Evolutionary conservation across 2,329 filamentous ascomycete genomes (phyloP).

Genomic region (Chaetomium strumarium): DNA sequence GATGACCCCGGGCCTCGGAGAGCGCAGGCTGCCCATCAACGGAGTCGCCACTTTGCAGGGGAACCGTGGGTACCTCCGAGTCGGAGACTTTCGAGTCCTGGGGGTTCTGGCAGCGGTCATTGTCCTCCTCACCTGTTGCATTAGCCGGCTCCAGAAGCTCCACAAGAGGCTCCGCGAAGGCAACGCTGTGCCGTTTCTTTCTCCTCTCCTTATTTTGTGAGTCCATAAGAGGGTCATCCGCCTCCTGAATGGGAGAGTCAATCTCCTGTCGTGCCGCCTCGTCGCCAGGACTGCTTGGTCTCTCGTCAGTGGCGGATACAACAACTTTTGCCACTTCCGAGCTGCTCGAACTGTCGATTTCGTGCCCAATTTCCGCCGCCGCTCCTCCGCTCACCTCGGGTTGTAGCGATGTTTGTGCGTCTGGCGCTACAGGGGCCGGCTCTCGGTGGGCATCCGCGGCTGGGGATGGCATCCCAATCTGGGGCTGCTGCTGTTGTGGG

Average conservation of each 20-base stretch:
- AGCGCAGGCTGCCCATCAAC: conserved; percentile 6
- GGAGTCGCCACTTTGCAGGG: conserved; percentile 8
- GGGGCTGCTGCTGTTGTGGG: not conserved
- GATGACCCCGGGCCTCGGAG: conserved; percentile 5
- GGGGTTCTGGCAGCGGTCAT: conserved; percentile 6
- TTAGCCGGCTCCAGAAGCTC: conserved; percentile 15
- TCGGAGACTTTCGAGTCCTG: conserved; percentile 14
- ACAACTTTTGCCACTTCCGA: not conserved
- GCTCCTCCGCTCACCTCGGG: not conserved
- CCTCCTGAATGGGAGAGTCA: conserved; percentile 2
- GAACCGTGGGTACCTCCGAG: conserved; percentile 11
- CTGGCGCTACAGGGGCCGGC: not conserved
- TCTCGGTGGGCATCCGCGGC: not conserved
- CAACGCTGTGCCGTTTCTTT: conserved; percentile 25
- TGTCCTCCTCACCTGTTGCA: conserved; percentile 20
- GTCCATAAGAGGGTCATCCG: conserved; percentile 1
- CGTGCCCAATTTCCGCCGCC: not conserved
- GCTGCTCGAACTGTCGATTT: not conserved
- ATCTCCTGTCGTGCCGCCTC: not conserved
- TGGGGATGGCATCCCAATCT: not conserved
- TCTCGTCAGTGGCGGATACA: not conserved
- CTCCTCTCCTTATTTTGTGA: conserved; percentile 32
- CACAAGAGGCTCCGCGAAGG: conserved; percentile 19
- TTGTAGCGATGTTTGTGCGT: not conserved
- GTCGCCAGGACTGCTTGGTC: not conserved